Evolutionary conservation across 2,329 filamentous ascomycete species (phyloP).

Genomic region (Magnaporthiopsis rhizophila): DNA sequence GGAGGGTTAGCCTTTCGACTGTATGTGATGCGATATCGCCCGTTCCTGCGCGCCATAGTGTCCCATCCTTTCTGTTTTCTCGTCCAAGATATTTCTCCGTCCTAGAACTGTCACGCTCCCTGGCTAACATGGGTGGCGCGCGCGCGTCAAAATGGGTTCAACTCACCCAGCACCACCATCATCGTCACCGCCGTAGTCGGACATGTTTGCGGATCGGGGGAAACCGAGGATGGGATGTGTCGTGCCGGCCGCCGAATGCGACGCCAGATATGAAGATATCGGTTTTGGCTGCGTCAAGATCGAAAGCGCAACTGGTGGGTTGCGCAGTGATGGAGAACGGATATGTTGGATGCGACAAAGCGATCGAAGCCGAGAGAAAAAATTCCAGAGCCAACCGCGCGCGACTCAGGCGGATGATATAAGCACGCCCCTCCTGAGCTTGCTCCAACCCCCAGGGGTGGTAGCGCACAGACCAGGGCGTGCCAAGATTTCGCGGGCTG

Average conservation of each 20-base stretch:
- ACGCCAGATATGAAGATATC: not conserved
- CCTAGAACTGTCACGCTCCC: not conserved
- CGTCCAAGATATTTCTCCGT: not conserved
- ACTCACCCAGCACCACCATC: conserved; percentile 50
- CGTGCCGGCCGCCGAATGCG: too few species aligned
- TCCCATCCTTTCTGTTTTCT: conserved; percentile 7
- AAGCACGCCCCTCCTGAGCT: not conserved
- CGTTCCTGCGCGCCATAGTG: conserved; percentile 2
- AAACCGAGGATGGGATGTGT: not conserved
- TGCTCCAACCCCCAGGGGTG: not conserved
- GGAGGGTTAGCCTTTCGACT: not conserved
- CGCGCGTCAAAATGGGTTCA: not conserved
- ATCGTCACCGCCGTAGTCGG: conserved; percentile 64
- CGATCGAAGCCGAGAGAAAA: conserved; percentile 10
- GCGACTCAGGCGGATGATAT: not conserved
- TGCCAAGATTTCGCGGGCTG: not conserved
- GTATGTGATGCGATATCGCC: not conserved
- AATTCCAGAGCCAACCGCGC: not conserved
- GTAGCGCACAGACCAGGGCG: not conserved
- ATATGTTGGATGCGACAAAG: not conserved
- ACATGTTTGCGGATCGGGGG: conserved; percentile 43
- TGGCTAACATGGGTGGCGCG: not conserved
- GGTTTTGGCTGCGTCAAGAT: not conserved
- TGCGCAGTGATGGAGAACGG: not conserved
- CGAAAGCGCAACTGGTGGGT: not conserved